Conservation (phyloP, 23 red algal genomes). For the Agarophyton chilense region DNA sequence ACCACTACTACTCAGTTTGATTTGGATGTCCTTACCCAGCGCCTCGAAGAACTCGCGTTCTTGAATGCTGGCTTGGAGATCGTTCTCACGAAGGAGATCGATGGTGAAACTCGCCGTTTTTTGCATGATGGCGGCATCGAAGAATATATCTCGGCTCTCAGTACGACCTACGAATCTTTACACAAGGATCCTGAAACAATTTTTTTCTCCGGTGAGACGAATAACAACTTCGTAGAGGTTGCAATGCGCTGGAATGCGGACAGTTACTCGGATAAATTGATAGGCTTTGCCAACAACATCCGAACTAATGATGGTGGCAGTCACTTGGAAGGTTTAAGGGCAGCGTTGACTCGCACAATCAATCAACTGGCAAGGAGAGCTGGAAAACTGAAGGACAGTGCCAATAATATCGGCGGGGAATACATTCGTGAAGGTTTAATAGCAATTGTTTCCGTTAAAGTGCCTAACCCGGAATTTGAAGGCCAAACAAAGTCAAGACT, state of each 20-base stretch:
- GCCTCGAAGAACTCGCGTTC: slow-evolving; percentile 91
- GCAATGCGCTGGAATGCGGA: slow-evolving; percentile 91
- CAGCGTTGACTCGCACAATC: slow-evolving; percentile 83
- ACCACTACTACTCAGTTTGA: slow-evolving; percentile 71
- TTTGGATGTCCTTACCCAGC: slow-evolving; percentile 69
- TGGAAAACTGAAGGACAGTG: slow-evolving; percentile 71
- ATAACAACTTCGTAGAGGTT: slow-evolving; percentile 72
- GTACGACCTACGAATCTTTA: slow-evolving; percentile 60
- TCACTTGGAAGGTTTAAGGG: slow-evolving; percentile 91
- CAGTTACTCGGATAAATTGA: slow-evolving; percentile 86
- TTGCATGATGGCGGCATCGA: slow-evolving; percentile 81
- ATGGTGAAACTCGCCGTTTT: slow-evolving; percentile 7
- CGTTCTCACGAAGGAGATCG: slow-evolving; percentile 61
- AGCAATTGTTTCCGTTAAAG: slow-evolving; percentile 94
- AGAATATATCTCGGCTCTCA: slow-evolving; percentile 84
- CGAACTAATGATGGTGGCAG: slow-evolving; percentile 92
- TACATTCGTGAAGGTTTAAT: slow-evolving; percentile 95
- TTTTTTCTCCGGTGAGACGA: slow-evolving; percentile 66
- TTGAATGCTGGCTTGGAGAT: slow-evolving; percentile 96
- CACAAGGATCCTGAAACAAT: slow-evolving; percentile 65
- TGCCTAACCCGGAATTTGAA: slow-evolving; percentile 99
- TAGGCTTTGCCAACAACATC: slow-evolving; percentile 98
- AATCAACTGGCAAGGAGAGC: slow-evolving; percentile 77
- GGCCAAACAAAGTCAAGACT: slow-evolving; percentile 97
- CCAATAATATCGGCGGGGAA: slow-evolving; percentile 82